Conservation (phyloP, 257 asterid species). For the Nicotiana otophora region DNA sequence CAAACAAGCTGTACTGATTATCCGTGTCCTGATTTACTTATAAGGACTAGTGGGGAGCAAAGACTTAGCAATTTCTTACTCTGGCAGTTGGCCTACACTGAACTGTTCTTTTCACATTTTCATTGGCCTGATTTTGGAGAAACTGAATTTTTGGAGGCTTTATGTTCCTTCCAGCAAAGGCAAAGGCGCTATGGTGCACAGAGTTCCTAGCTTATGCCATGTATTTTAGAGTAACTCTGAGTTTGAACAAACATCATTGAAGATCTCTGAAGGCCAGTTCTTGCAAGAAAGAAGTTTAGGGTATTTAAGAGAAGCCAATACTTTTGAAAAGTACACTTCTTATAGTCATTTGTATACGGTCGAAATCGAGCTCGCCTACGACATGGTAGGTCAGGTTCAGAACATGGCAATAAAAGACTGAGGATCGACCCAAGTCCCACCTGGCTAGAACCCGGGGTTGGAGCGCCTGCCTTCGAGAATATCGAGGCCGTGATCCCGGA, state of each 20-base stretch:
- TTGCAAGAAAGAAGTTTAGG: background rate
- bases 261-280: background rate
- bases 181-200: conserved; percentile 50
- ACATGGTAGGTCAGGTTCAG: too few relatives aligned
- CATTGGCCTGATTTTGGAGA: conserved; percentile 73
- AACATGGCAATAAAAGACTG: too few relatives aligned
- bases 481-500: too few relatives aligned
- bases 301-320: background rate
- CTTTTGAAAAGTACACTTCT: background rate
- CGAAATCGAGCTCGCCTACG: too few relatives aligned
- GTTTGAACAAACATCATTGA: background rate
- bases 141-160: conserved; percentile 44
- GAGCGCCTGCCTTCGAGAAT: too few relatives aligned
- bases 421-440: too few relatives aligned
- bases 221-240: background rate
- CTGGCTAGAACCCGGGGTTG: too few relatives aligned
- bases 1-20: conserved; percentile 43
- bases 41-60: conserved; percentile 65
- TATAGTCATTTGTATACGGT: too few relatives aligned
- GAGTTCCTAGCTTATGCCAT: background rate
- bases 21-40: conserved; percentile 53
- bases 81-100: conserved; percentile 72
- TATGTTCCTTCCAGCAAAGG: conserved; percentile 45
- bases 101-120: conserved; percentile 36
- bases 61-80: conserved; percentile 60